Base-by-base conservation (phyloP, 2,329 filamentous ascomycete species). In the Ascochyta viciae-villosae region DNA sequence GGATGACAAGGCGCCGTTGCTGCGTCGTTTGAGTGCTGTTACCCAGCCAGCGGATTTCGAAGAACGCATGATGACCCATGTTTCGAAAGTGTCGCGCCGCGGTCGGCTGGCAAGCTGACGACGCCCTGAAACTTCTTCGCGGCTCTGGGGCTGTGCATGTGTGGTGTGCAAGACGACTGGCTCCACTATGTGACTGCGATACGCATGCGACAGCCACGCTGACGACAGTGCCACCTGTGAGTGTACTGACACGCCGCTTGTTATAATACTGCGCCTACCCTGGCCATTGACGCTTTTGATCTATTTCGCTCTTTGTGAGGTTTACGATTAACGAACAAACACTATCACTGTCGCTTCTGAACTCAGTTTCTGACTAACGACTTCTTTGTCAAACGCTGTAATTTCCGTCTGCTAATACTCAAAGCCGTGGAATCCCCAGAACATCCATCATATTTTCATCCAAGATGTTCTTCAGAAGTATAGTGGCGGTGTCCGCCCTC, bases 71-170 rank as follows among this genome's bases (percentile, higher is more conserved):
- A 57, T 38, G 38, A 34, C 44, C 51, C 50, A 54, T 58, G 70
- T 70, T 68, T 74, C 70, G 68, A 48, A 53, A 50, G 57, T 61
- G 67, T 68, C 55, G 62, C 64, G 64, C 58, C 58, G 35, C 51
- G 39, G 45, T 60, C 63, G 63, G 60, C 60, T 58, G 54, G 34
- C 33, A 35, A 50, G 70, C 65, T 73, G 69, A 74, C 71, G 69
- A 74, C 65, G 64, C 29, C 66, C 66, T 73, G 69, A 73, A 71
- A 74, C 70, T 52, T 59, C 57, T 62, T 56, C 56, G 55, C 59
- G 62, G 64, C 58, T 66, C 58, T 55, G 66, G 58, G 64, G 65
- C 61, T 61, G 63, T 64, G 61, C 57, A 47, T 47, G 33, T 57
- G 47, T 54, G 52, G 34, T 58, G 49, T 51, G 58, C 54, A 54